A percentile compares a stretch with the other conserved stretches of the same genome.
Conservation (phyloP, 768 basidiomycete genomes). For the Trametes coccinea region DNA sequence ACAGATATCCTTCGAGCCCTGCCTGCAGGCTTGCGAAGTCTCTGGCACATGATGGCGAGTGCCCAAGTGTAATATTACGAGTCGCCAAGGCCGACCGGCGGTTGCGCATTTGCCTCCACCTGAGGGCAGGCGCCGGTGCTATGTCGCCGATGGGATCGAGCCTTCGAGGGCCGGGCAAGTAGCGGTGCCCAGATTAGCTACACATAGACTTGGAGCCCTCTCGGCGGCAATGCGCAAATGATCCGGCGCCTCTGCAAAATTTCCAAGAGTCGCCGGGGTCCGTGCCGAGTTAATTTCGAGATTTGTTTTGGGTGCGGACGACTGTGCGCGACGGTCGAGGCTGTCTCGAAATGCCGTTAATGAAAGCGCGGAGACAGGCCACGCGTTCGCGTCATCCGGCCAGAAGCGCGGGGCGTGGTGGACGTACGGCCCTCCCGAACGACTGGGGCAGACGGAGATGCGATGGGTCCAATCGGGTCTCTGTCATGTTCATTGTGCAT, state of each 20-base stretch:
- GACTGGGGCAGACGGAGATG: neutral
- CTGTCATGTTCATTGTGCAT: neutral
- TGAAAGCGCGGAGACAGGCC: neutral
- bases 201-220: conserved; percentile 3
- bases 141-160: conserved; percentile 21
- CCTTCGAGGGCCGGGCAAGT: neutral
- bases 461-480: neutral
- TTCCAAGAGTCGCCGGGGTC: conserved; percentile 2
- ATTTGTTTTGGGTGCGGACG: neutral
- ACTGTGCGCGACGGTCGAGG: too few relatives aligned
- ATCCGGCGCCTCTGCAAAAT: conserved; percentile 1
- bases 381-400: conserved; percentile 15
- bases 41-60: too few relatives aligned
- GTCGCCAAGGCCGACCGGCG: too few relatives aligned
- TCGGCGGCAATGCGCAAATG: neutral
- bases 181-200: conserved; percentile 20
- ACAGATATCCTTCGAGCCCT: too few relatives aligned
- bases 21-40: too few relatives aligned
- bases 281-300: neutral
- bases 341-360: neutral
- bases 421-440: conserved; percentile 9
- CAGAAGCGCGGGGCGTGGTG: conserved; percentile 24
- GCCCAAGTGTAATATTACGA: too few relatives aligned
- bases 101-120: neutral
- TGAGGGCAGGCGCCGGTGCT: neutral